A percentile compares a stretch with the other conserved stretches of the same genome.
Conservation (phyloP, 2,329 filamentous ascomycete species). For the Paraconiothyrium sp. region DNA sequence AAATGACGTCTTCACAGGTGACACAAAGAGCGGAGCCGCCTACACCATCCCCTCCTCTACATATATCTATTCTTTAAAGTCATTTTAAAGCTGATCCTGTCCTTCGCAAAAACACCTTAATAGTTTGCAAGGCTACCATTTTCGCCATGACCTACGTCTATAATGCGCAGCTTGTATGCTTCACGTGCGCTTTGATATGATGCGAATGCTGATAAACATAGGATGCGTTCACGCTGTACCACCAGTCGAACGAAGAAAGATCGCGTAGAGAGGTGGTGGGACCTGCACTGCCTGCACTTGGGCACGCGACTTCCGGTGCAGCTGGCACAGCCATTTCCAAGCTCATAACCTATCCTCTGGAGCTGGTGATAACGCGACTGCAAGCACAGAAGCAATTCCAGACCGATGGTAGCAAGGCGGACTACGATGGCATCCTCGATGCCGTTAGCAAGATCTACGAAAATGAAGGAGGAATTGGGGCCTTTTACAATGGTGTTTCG, state of each 20-base stretch:
- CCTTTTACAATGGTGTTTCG: conserved; percentile 67
- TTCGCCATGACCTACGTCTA: conserved; percentile 43
- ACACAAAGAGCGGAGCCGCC: conserved; percentile 31
- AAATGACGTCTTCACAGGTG: conserved; percentile 25
- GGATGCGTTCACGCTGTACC: conserved; percentile 56
- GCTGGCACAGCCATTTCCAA: conserved; percentile 82
- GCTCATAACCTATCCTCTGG: conserved; percentile 80
- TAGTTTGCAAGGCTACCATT: neutral
- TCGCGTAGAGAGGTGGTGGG: conserved; percentile 41
- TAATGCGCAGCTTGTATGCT: conserved; percentile 56
- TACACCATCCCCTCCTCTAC: conserved; percentile 28
- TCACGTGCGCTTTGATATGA: neutral
- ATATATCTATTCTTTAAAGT: neutral
- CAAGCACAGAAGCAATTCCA: conserved; percentile 76
- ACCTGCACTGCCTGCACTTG: conserved; percentile 74
- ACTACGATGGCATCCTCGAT: conserved; percentile 74
- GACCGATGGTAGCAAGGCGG: conserved; percentile 49
- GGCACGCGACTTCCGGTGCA: conserved; percentile 83
- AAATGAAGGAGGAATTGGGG: conserved; percentile 73
- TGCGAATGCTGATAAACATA: conserved; percentile 26
- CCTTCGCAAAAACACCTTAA: neutral
- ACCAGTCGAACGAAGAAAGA: conserved; percentile 50
- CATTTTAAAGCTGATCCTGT: neutral
- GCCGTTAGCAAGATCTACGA: conserved; percentile 75
- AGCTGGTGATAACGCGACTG: conserved; percentile 81